Percentiles rank a stretch among this genome's conserved stretches.
phyloP scores from a whole-genome alignment of 1,139 yeast genomes.

The Candida sojae region DNA sequence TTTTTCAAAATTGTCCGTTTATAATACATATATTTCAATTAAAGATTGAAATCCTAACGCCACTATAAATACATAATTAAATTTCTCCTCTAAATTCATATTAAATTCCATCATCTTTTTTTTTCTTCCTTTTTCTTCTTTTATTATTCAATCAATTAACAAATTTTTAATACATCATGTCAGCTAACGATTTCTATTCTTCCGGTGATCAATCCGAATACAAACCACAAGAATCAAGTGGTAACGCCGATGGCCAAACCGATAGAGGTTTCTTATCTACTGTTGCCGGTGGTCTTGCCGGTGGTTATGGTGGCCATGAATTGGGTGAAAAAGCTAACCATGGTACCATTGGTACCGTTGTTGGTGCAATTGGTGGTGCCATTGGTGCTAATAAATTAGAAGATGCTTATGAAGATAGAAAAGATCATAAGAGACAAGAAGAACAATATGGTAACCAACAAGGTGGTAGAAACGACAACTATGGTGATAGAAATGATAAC shows the following conservation, averaged over 20 bases:
- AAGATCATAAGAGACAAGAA: conserved; percentile 14
- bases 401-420: conserved; percentile 31
- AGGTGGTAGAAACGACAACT: conserved; percentile 14
- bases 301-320: conserved; percentile 53
- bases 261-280: conserved; percentile 61
- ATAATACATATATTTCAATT: too few species aligned
- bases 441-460: conserved; percentile 10
- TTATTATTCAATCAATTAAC: background rate
- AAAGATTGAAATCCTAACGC: background rate
- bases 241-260: conserved; percentile 23
- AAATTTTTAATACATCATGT: conserved; percentile 34
- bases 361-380: conserved; percentile 66
- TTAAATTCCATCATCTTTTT: background rate
- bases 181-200: conserved; percentile 62
- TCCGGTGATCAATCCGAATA: conserved; percentile 48
- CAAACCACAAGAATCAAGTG: conserved; percentile 22
- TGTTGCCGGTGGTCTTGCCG: conserved; percentile 61
- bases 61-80: background rate
- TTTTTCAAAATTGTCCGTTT: background rate
- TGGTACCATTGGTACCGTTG: conserved; percentile 52
- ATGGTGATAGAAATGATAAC: conserved; percentile 14
- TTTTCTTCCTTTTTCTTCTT: background rate
- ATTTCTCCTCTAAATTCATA: background rate
- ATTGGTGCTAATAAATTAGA: conserved; percentile 57
- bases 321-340: conserved; percentile 38